phyloP scores from a whole-genome alignment of 305 asterid species.

The Fraxinus velutina region DNA sequence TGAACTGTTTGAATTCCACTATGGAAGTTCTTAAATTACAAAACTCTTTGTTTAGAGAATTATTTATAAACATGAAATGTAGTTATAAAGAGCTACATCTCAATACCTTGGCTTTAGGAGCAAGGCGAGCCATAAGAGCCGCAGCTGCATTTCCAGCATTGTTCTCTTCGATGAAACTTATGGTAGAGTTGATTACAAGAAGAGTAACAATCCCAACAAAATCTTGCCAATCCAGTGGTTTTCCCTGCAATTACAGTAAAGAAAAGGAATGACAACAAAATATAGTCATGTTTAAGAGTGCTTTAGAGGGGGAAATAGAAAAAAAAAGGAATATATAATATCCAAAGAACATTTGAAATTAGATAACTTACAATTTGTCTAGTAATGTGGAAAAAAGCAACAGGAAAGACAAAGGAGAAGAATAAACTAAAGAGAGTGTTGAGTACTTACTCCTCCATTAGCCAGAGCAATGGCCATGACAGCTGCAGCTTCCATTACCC shows the following conservation, averaged over 20 bases:
- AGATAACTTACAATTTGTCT: neutral
- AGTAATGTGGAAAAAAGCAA: neutral
- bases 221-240: conserved; percentile 64
- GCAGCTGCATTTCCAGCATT: conserved; percentile 78
- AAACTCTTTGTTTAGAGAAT: neutral
- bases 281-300: neutral
- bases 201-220: conserved; percentile 60
- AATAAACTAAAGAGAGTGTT: neutral
- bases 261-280: neutral
- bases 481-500: conserved; percentile 85
- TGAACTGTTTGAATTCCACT: neutral
- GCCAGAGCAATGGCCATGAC: conserved; percentile 66
- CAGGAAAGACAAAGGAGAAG: neutral
- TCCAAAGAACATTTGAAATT: neutral
- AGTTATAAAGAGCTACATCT: neutral
- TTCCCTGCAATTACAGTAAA: conserved; percentile 35
- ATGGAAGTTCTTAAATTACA: neutral
- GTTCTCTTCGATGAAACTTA: conserved; percentile 67
- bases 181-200: conserved; percentile 59
- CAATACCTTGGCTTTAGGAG: conserved; percentile 62
- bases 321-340: neutral
- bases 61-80: neutral
- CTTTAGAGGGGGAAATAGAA: neutral
- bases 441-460: conserved; percentile 54
- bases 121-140: conserved; percentile 72